These are phyloP conservation scores for Pleurotus eryngii DNA, from an alignment of 768 basidiomycete species.

Conservation along the genomic window DNA sequence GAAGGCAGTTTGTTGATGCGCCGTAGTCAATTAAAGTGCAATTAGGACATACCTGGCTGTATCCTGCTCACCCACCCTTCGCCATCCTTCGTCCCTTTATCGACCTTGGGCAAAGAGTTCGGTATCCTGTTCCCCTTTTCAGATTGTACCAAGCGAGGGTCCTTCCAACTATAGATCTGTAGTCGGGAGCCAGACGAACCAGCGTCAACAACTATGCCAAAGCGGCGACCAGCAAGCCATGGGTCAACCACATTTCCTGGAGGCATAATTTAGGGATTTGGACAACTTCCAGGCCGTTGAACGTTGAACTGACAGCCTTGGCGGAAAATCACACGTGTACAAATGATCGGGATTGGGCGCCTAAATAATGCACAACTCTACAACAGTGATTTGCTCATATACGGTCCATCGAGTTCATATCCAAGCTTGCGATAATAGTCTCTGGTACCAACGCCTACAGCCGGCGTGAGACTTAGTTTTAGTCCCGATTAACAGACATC, in stretches of 20 bases:
- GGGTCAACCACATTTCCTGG: slow-evolving; percentile 67
- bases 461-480: too few species aligned
- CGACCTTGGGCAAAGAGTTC: slow-evolving; percentile 73
- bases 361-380: slow-evolving; percentile 19
- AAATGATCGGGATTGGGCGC: not conserved
- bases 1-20: not conserved
- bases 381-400: slow-evolving; percentile 87
- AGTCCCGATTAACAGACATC: slow-evolving; percentile 18
- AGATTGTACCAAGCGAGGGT: slow-evolving; percentile 56
- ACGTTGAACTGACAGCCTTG: not conserved
- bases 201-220: slow-evolving; percentile 96
- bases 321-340: slow-evolving; percentile 3
- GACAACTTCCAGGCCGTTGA: not conserved
- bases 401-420: slow-evolving; percentile 93
- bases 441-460: slow-evolving; percentile 85
- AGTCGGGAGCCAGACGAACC: slow-evolving; percentile 95
- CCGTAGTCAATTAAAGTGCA: too few species aligned
- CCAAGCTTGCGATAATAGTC: slow-evolving; percentile 96
- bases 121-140: slow-evolving; percentile 50
- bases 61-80: slow-evolving; percentile 90
- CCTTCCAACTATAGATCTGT: slow-evolving; percentile 96
- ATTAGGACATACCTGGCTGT: slow-evolving; percentile 80
- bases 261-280: slow-evolving; percentile 48
- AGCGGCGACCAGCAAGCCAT: slow-evolving; percentile 79
- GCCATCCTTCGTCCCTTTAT: slow-evolving; percentile 81